Evolutionary conservation across 2,329 filamentous ascomycete species (phyloP).

Genomic region (Pseudogymnoascus sp.): DNA sequence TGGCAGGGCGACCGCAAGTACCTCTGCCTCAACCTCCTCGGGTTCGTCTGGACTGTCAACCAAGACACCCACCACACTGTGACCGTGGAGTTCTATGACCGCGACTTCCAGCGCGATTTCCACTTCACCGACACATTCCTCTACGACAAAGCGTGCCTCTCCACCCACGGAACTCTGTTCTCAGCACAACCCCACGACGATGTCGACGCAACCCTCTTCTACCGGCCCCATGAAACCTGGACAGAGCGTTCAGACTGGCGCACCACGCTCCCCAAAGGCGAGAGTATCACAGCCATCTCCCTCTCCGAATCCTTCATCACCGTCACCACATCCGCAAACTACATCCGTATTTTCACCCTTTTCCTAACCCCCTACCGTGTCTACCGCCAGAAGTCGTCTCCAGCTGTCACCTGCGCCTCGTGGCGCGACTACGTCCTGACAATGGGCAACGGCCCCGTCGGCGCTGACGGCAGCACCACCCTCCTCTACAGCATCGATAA

Average conservation of each 20-base stretch:
- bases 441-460: conserved; percentile 82
- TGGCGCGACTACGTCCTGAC: conserved; percentile 97
- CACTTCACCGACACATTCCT: conserved; percentile 95
- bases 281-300: conserved; percentile 79
- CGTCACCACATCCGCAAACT: conserved; percentile 76
- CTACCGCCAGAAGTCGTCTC: conserved; percentile 82
- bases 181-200: conserved; percentile 64
- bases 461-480: conserved; percentile 65
- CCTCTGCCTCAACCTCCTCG: conserved; percentile 83
- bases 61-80: conserved; percentile 91
- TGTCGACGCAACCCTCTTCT: conserved; percentile 74
- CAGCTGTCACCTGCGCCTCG: conserved; percentile 85
- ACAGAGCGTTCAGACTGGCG: conserved; percentile 85
- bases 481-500: conserved; percentile 91
- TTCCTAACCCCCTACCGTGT: conserved; percentile 85
- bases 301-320: conserved; percentile 87
- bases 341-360: conserved; percentile 85
- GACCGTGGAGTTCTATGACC: conserved; percentile 95
- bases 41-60: conserved; percentile 94
- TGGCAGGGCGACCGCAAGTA: conserved; percentile 94
- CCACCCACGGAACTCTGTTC: conserved; percentile 77
- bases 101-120: conserved; percentile 83
- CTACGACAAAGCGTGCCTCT: conserved; percentile 92
- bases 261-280: conserved; percentile 76
- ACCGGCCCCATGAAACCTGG: conserved; percentile 95